A percentile compares a stretch with the other conserved stretches of the same genome.
Evolutionary conservation across 23 red algal species (phyloP).

Genomic region (Gracilariopsis chorda): DNA sequence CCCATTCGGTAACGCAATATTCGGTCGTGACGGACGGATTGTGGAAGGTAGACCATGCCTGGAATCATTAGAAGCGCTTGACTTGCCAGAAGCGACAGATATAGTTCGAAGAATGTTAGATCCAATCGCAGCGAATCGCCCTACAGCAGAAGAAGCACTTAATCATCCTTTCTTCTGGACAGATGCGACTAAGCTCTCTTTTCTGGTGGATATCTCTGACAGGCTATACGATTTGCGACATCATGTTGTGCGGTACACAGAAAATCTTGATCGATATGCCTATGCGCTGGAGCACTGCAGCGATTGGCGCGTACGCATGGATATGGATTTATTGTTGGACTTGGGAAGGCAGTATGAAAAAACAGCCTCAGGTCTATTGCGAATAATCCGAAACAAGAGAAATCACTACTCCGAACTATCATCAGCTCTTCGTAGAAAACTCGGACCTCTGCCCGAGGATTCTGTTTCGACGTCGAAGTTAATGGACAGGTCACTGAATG

Average conservation of each 20-base stretch:
- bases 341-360: conserved; percentile 76
- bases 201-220: conserved; percentile 94
- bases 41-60: conserved; percentile 61
- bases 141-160: conserved; percentile 60
- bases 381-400: conserved; percentile 95
- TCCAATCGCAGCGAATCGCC: conserved; percentile 55
- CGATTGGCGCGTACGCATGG: conserved; percentile 75
- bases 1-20: conserved; percentile 84
- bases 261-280: conserved; percentile 51
- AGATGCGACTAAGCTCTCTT: conserved; percentile 85
- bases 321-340: conserved; percentile 57
- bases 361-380: conserved; percentile 79
- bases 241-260: conserved; percentile 27
- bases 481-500: not conserved
- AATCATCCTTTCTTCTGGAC: conserved; percentile 96
- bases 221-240: conserved; percentile 62
- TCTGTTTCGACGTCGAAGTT: not conserved
- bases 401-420: conserved; percentile 91
- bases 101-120: conserved; percentile 79
- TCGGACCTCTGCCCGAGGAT: conserved; percentile 79
- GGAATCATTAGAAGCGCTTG: conserved; percentile 56
- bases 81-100: conserved; percentile 84
- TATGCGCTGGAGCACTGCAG: conserved; percentile 36
- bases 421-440: conserved; percentile 39
- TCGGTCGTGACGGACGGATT: conserved; percentile 87